These are phyloP conservation scores for Acacia crassicarpa DNA, from an alignment of 306 rosid genomes.

Conservation along the genomic window DNA sequence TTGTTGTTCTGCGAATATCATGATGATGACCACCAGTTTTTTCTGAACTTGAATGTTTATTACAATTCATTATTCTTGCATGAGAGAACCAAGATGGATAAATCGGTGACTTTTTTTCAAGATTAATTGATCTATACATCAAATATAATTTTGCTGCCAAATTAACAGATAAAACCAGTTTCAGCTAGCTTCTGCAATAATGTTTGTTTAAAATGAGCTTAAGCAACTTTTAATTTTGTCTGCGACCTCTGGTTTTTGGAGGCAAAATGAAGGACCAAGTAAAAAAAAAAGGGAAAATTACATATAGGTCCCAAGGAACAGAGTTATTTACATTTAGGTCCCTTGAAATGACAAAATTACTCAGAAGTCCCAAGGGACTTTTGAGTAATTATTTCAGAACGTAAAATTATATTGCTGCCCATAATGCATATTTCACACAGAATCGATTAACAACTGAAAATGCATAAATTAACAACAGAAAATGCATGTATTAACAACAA, in stretches of 20 bases:
- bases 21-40: background rate
- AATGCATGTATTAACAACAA: too few relatives aligned
- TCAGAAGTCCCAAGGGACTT: too few relatives aligned
- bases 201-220: conserved; percentile 27
- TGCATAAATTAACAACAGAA: too few relatives aligned
- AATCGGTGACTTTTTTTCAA: background rate
- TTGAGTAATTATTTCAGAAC: too few relatives aligned
- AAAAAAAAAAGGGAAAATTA: too few relatives aligned
- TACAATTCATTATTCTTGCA: background rate
- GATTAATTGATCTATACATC: background rate
- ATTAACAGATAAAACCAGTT: conserved; percentile 28
- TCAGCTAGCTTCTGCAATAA: background rate
- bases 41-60: background rate
- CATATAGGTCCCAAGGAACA: too few relatives aligned
- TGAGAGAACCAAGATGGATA: background rate
- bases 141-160: conserved; percentile 1
- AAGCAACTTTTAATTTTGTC: conserved; percentile 18
- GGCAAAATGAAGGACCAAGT: conserved; percentile 71
- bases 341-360: too few relatives aligned
- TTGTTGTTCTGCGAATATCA: background rate
- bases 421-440: too few relatives aligned
- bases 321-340: too few relatives aligned
- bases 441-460: too few relatives aligned
- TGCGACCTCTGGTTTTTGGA: conserved; percentile 88
- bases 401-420: too few relatives aligned